Percentiles rank a stretch among this genome's conserved stretches.
Evolutionary conservation across 2,329 filamentous ascomycete species (phyloP).

Genomic region (Beauveria varroae): DNA sequence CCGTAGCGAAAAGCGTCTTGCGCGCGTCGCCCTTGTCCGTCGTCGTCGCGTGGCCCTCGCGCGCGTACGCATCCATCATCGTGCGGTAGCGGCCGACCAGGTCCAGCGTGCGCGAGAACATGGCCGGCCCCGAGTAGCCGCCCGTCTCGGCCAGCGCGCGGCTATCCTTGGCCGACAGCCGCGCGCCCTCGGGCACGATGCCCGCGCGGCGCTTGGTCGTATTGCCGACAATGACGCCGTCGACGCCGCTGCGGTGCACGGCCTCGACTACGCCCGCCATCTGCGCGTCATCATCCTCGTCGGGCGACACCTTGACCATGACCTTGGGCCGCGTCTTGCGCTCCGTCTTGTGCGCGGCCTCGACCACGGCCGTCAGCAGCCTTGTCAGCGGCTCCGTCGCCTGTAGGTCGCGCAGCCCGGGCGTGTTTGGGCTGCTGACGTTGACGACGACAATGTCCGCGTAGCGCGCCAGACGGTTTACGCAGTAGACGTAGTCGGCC

Average conservation of each 20-base stretch:
- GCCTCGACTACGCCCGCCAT: constrained; percentile 84
- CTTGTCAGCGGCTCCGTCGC: constrained; percentile 73
- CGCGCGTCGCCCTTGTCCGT: constrained; percentile 31
- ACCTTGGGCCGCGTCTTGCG: constrained; percentile 62
- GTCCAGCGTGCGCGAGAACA: constrained; percentile 72
- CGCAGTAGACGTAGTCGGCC: constrained; percentile 82
- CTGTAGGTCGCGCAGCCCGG: constrained; percentile 81
- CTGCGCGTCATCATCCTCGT: constrained; percentile 81
- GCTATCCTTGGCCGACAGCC: constrained; percentile 59
- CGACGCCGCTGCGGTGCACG: constrained; percentile 75
- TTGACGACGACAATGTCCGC: constrained; percentile 97
- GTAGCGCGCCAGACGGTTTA: constrained; percentile 73
- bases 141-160: constrained; percentile 66
- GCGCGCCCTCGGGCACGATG: constrained; percentile 58
- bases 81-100: constrained; percentile 75
- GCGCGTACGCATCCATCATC: constrained; percentile 48
- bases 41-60: constrained; percentile 22
- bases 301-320: constrained; percentile 97
- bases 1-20: constrained; percentile 89
- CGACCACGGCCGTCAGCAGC: constrained; percentile 75
- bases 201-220: constrained; percentile 80
- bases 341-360: constrained; percentile 61
- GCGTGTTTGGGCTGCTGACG: constrained; percentile 93
- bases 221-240: constrained; percentile 95
- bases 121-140: constrained; percentile 83